Conservation (phyloP, 2,329 filamentous ascomycete species). For the Fusarium sp. region DNA sequence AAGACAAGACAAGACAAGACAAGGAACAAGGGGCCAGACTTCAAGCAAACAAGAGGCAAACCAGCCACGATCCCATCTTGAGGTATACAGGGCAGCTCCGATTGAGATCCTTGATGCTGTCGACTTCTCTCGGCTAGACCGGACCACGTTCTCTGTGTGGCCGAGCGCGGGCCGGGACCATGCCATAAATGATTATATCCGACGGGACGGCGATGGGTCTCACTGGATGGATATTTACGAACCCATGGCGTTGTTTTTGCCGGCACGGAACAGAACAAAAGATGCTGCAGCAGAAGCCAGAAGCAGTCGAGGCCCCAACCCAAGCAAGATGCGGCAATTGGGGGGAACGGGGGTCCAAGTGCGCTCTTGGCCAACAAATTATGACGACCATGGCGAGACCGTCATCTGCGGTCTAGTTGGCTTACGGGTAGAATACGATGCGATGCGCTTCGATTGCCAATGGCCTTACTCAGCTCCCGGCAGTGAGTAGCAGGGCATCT, state of each 20-base stretch:
- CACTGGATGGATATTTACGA: constrained; percentile 12
- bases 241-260: constrained; percentile 25
- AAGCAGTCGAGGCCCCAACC: background rate
- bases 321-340: constrained; percentile 24
- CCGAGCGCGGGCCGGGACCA: constrained; percentile 29
- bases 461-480: constrained; percentile 3
- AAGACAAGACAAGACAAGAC: constrained; percentile 11
- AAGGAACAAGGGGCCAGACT: constrained; percentile 5
- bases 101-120: background rate
- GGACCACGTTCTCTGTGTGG: constrained; percentile 24
- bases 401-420: background rate
- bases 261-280: background rate
- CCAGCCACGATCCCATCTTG: constrained; percentile 20
- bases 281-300: background rate
- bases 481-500: constrained; percentile 7
- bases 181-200: constrained; percentile 22
- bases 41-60: constrained; percentile 5
- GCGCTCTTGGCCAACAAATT: background rate
- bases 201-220: constrained; percentile 8
- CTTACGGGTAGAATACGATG: background rate
- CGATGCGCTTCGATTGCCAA: background rate
- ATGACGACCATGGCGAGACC: background rate
- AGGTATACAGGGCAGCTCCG: background rate
- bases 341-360: constrained; percentile 21
- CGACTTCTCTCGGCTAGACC: constrained; percentile 23